These are phyloP conservation scores for Nidula niveotomentosa DNA, from an alignment of 1,284 basidiomycete species.

Conservation along the genomic window DNA sequence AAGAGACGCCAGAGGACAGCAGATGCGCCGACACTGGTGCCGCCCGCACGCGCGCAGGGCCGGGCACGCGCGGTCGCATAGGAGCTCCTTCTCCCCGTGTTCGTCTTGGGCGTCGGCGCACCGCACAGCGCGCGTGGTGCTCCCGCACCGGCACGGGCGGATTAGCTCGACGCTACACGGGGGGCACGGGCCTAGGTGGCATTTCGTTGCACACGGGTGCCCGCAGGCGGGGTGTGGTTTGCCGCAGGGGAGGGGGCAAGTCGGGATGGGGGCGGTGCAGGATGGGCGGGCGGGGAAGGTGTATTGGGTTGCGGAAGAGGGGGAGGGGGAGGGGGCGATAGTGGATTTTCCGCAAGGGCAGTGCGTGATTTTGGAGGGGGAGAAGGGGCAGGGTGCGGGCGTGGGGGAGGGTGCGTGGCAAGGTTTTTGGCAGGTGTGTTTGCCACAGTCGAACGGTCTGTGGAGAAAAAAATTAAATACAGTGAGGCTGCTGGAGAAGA, in stretches of 20 bases:
- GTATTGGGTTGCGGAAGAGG: constrained; percentile 22
- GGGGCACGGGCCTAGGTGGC: constrained; percentile 70
- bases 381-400: constrained; percentile 69
- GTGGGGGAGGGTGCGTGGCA: constrained; percentile 72
- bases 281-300: constrained; percentile 48
- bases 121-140: constrained; percentile 49
- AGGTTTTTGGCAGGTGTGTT: constrained; percentile 66
- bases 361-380: constrained; percentile 63
- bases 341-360: constrained; percentile 82
- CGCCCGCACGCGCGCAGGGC: constrained; percentile 77
- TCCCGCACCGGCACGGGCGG: constrained; percentile 80
- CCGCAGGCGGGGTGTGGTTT: constrained; percentile 63
- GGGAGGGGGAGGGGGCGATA: constrained; percentile 37
- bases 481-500: background rate
- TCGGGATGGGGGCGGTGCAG: constrained; percentile 80
- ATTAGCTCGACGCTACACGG: constrained; percentile 70
- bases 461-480: constrained; percentile 1
- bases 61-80: constrained; percentile 78
- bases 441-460: constrained; percentile 75
- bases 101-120: constrained; percentile 43
- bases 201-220: constrained; percentile 62
- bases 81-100: constrained; percentile 51
- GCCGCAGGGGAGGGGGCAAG: constrained; percentile 69
- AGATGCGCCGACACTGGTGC: constrained; percentile 80
- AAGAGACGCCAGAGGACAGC: constrained; percentile 82